phyloP scores from a whole-genome alignment of 805 yeast species.

The Cyberlindnera americana region DNA sequence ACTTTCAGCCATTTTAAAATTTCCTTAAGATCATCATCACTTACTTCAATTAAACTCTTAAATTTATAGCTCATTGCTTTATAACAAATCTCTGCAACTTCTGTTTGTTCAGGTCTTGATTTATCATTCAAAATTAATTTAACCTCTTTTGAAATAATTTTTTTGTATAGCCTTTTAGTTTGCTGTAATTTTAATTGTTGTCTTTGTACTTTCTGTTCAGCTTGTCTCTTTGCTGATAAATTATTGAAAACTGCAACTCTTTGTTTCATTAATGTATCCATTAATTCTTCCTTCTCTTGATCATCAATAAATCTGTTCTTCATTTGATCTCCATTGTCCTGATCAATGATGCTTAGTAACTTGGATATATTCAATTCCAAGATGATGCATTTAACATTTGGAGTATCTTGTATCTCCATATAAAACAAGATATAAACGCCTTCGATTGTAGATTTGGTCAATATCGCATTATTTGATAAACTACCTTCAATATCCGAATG shows the following conservation, averaged over 20 bases:
- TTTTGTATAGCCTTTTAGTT: constrained; percentile 19
- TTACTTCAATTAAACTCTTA: constrained; percentile 10
- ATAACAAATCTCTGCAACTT: constrained; percentile 26
- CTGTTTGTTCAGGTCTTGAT: constrained; percentile 17
- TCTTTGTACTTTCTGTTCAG: constrained; percentile 17
- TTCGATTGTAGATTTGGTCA: constrained; percentile 9
- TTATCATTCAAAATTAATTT: constrained; percentile 13
- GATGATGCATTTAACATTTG: constrained; percentile 20
- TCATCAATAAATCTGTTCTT: constrained; percentile 22
- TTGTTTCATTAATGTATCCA: constrained; percentile 22
- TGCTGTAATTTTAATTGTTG: constrained; percentile 17
- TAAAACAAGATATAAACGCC: constrained; percentile 21
- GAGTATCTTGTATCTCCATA: constrained; percentile 12
- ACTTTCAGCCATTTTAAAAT: constrained; percentile 20
- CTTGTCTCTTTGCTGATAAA: constrained; percentile 19
- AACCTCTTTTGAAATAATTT: constrained; percentile 18
- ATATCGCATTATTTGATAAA: constrained; percentile 14
- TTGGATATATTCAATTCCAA: constrained; percentile 16
- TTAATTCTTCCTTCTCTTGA: constrained; percentile 23
- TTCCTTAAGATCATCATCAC: constrained; percentile 11
- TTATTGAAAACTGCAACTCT: constrained; percentile 14
- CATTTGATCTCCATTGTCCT: constrained; percentile 1
- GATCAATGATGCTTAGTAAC: constrained; percentile 8
- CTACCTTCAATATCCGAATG: constrained; percentile 14
- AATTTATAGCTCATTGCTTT: constrained; percentile 23